Base-by-base conservation (phyloP, 306 rosid genomes). In the Ochetophila trinervis region DNA sequence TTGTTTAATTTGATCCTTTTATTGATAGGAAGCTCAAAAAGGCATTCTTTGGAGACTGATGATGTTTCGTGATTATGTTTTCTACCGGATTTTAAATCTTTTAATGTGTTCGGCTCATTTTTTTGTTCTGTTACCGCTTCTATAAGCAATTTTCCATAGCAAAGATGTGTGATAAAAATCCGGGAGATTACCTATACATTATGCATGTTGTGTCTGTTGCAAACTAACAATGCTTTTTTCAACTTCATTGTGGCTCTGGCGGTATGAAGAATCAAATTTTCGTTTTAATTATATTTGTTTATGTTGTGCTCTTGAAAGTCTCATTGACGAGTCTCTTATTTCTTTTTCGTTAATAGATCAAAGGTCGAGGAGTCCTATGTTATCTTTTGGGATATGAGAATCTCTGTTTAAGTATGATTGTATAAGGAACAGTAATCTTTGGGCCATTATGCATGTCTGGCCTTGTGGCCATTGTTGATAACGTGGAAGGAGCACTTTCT, bases 391-490 rank as follows among this genome's bases (percentile, higher is more conserved):
- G 77, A 45, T 74, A 72, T 73, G 84, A 71, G 75, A 76, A 71
- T 32, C 67, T 56, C 3, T 65, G 73, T 61, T 58, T 67, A 54
- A 66, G 69, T 77, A 34, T 70, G 76, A 70, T 73, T 71, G 75
- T 72, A 40, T 74, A 76, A n/a, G 84, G 83, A 74, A 70, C 48
- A 45, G 71, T 66, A 73, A 69, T 68, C 80, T 80, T 81, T 79
- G 71, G 77, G 70, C 66, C 83, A 82, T 89, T 87, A 75, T 93
- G 97, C 95, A 93, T 93, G 99, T 93, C 99, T 93, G 86, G 86
- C 96, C 87, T 81, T 74, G 97, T 67, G 90, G 91, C 88, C 88
- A 81, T 69, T 60, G 87, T 57, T 79, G 91, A 57, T 70, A 81
- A 63, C 47, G 77, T 70, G 79, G 89, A 71, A 72, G 87, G 82